A percentile compares a stretch with the other conserved stretches of the same genome.
Evolutionary conservation across 164 flowering plant species (phyloP).

Genomic region (grape (Vitis vinifera)): ASM3070453v1 NC_081813.1:720501-721000

Average conservation of each 20-base stretch:
- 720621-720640: neutral
- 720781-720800: constrained; percentile 22
- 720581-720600: neutral
- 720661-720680: constrained; percentile 5
- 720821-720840: constrained; percentile 7
- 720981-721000: too few species aligned
- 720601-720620: neutral
- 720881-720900: constrained; percentile 4
- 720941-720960: too few species aligned
- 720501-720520: constrained; percentile 31
- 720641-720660: constrained; percentile 5
- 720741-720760: neutral
- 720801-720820: constrained; percentile 8
- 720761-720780: neutral
- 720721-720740: constrained; percentile 3
- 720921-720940: too few species aligned
- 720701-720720: neutral
- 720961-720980: too few species aligned
- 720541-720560: constrained; percentile 49
- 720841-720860: neutral
- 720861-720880: constrained; percentile 12
- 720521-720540: constrained; percentile 3
- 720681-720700: constrained; percentile 19
- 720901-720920: constrained; percentile 7
- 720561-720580: constrained; percentile 9